Percentiles rank a stretch among this genome's conserved stretches.
Conservation (phyloP, 2,329 filamentous ascomycete species). For the Fusarium tanahbumbuense region DNA sequence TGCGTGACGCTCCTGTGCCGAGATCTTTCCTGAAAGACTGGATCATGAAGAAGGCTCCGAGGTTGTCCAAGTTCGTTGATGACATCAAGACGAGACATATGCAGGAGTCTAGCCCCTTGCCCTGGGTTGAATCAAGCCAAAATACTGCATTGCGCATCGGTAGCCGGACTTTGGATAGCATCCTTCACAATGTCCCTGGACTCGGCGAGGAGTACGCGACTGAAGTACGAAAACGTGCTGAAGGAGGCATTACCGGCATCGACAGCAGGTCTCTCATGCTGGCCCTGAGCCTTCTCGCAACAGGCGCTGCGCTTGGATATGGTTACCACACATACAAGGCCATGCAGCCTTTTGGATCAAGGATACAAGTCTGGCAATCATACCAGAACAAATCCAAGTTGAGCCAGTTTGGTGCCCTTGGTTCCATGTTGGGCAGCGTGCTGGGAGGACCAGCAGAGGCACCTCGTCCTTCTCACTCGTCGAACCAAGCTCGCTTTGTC, state of each 20-base stretch:
- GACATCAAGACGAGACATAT: slow-evolving; percentile 44
- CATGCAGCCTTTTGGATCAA: slow-evolving; percentile 59
- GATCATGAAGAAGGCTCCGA: slow-evolving; percentile 50
- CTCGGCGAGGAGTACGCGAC: slow-evolving; percentile 52
- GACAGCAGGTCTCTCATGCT: slow-evolving; percentile 51
- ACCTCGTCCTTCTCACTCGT: slow-evolving; percentile 14
- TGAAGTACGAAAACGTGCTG: slow-evolving; percentile 54
- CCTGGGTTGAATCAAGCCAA: slow-evolving; percentile 43
- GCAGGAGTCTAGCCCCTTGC: slow-evolving; percentile 39
- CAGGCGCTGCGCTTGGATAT: slow-evolving; percentile 55
- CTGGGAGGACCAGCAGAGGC: slow-evolving; percentile 44
- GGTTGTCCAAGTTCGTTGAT: slow-evolving; percentile 50
- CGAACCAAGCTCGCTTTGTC: slow-evolving; percentile 47
- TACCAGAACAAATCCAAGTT: slow-evolving; percentile 50
- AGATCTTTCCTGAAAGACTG: slow-evolving; percentile 57
- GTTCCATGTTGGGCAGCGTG: slow-evolving; percentile 56
- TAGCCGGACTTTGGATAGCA: slow-evolving; percentile 50
- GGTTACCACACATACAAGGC: slow-evolving; percentile 55
- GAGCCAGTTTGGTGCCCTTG: slow-evolving; percentile 60
- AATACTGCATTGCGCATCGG: slow-evolving; percentile 43
- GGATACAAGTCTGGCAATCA: slow-evolving; percentile 57
- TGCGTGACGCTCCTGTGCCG: slow-evolving; percentile 65
- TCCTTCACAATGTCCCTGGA: slow-evolving; percentile 52
- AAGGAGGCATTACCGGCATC: slow-evolving; percentile 49
- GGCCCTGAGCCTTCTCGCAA: slow-evolving; percentile 50